phyloP scores from a whole-genome alignment of 495 filamentous ascomycete species.

The Tuber borchii region DNA sequence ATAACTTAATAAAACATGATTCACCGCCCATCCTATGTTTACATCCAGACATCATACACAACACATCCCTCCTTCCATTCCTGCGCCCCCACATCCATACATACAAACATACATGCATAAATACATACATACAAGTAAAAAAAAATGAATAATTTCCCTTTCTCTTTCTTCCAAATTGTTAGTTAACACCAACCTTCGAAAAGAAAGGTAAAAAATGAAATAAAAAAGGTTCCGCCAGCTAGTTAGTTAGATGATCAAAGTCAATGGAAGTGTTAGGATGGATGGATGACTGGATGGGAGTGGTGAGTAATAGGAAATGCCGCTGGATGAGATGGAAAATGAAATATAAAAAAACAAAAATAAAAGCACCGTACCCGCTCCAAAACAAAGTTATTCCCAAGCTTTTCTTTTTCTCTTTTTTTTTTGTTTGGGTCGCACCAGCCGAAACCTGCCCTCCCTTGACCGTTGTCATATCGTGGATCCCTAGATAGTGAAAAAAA shows the following conservation, averaged over 20 bases:
- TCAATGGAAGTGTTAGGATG: constrained; percentile 5
- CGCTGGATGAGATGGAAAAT: not conserved
- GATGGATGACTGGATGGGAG: not conserved
- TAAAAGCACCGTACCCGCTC: not conserved
- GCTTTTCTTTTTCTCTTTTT: not conserved
- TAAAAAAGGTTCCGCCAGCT: not conserved
- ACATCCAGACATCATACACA: constrained; percentile 1
- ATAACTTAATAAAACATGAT: not conserved
- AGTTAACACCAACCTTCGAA: constrained; percentile 2
- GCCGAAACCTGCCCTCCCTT: not conserved
- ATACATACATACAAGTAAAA: not conserved
- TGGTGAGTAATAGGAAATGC: too few species aligned
- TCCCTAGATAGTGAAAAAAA: not conserved
- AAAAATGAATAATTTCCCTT: not conserved
- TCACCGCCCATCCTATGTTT: not conserved
- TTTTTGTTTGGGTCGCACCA: not conserved
- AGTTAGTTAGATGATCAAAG: not conserved
- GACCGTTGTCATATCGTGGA: not conserved
- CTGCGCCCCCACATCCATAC: too few species aligned
- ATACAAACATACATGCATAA: not conserved
- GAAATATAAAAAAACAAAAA: not conserved
- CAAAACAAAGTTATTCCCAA: not conserved
- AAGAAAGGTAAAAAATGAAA: constrained; percentile 9
- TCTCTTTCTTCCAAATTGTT: not conserved
- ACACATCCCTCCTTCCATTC: not conserved